These are phyloP conservation scores for Kluyveromyces aestuarii DNA, from an alignment of 805 yeast genomes.

Conservation along the genomic window DNA sequence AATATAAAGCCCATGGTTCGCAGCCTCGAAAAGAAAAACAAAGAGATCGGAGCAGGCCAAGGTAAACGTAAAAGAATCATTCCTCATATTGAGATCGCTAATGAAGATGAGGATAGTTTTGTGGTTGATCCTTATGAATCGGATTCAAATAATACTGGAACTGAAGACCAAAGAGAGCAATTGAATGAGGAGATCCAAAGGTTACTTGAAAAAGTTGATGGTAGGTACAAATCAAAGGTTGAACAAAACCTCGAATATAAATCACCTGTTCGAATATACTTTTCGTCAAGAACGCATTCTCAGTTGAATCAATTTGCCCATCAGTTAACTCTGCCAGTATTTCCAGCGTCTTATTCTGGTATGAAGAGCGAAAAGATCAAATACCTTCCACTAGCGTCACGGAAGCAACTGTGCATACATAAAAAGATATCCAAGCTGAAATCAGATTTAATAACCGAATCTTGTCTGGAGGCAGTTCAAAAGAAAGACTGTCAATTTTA, in stretches of 20 bases:
- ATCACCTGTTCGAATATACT: conserved; percentile 44
- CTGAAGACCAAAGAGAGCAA: conserved; percentile 18
- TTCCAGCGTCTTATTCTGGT: conserved; percentile 48
- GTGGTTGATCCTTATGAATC: conserved; percentile 15
- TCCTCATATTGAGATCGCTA: conserved; percentile 21
- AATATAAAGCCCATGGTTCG: not conserved
- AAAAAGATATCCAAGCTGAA: conserved; percentile 43
- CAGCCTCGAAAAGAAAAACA: conserved; percentile 5
- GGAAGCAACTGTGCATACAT: conserved; percentile 78
- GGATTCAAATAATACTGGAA: conserved; percentile 12
- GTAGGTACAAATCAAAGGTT: conserved; percentile 11
- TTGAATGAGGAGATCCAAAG: conserved; percentile 40
- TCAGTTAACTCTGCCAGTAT: conserved; percentile 53
- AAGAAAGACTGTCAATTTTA: conserved; percentile 7
- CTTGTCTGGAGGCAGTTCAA: conserved; percentile 7
- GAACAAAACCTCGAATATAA: conserved; percentile 11
- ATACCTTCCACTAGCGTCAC: conserved; percentile 67
- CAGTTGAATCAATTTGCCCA: conserved; percentile 74
- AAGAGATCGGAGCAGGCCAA: conserved; percentile 2
- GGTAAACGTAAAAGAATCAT: conserved; percentile 13
- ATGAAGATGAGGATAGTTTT: conserved; percentile 14
- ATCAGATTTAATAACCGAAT: conserved; percentile 55
- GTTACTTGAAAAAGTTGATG: conserved; percentile 37
- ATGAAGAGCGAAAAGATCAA: conserved; percentile 45
- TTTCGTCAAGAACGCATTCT: conserved; percentile 85